Evolutionary conservation across 225 moss, liverwort and hornwort genomes (phyloP).

Genomic region (Physcomitrellopsis africana): DNA sequence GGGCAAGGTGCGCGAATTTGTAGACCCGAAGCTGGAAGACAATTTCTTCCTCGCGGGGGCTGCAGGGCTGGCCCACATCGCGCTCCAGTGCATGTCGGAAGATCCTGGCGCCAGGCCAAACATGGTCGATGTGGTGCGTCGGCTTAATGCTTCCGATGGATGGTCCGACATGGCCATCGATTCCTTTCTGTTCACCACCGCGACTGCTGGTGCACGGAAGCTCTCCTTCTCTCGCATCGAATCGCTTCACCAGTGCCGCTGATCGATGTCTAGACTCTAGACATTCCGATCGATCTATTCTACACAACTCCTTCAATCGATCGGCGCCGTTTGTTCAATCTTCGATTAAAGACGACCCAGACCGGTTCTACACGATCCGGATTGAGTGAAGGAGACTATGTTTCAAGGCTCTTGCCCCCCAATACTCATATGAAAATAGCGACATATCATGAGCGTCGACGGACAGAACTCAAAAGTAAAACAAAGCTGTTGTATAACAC

Average conservation of each 20-base stretch:
- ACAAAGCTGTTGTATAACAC: too few species aligned
- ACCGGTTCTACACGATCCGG: too few species aligned
- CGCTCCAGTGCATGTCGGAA: slow-evolving; percentile 43
- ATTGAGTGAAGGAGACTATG: too few species aligned
- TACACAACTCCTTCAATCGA: too few species aligned
- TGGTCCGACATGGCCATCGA: slow-evolving; percentile 44
- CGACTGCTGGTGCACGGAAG: background rate
- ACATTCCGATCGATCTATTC: too few species aligned
- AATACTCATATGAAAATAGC: too few species aligned
- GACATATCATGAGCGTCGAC: too few species aligned
- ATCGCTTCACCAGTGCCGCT: slow-evolving; percentile 40
- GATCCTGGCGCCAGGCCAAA: slow-evolving; percentile 35
- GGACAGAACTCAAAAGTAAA: too few species aligned
- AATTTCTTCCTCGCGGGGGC: slow-evolving; percentile 37
- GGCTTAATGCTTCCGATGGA: slow-evolving; percentile 31
- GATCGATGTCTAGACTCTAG: background rate
- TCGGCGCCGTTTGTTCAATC: too few species aligned
- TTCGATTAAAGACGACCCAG: too few species aligned
- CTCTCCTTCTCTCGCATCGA: slow-evolving; percentile 11
- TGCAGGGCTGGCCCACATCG: slow-evolving; percentile 45
- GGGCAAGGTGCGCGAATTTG: slow-evolving; percentile 50
- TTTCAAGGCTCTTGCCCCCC: too few species aligned
- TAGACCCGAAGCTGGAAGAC: slow-evolving; percentile 43
- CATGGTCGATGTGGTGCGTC: slow-evolving; percentile 37
- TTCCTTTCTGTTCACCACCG: slow-evolving; percentile 26